phyloP scores from a whole-genome alignment of 768 basidiomycete species.

The Termitomyces sp. region DNA sequence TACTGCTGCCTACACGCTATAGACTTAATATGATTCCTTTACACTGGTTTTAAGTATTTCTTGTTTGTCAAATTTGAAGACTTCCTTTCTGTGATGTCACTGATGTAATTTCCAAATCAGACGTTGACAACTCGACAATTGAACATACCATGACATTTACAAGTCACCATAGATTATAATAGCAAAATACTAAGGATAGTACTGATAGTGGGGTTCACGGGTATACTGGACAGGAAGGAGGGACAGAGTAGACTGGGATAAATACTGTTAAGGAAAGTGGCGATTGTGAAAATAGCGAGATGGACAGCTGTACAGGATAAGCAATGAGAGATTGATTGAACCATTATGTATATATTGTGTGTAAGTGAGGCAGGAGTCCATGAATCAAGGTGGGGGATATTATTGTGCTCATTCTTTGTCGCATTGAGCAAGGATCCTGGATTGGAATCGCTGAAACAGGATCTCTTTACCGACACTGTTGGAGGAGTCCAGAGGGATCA shows the following conservation, averaged over 20 bases:
- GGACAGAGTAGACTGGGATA: too few relatives aligned
- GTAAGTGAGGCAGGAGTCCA: background rate
- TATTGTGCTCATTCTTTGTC: background rate
- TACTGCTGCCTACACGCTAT: slow-evolving; percentile 1
- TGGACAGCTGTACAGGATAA: too few relatives aligned
- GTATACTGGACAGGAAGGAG: background rate
- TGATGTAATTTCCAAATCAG: background rate
- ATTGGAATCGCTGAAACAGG: background rate
- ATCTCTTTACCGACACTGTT: slow-evolving; percentile 11
- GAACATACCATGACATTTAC: background rate
- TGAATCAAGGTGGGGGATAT: background rate
- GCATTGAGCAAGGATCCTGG: background rate
- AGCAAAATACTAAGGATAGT: background rate
- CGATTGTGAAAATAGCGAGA: background rate
- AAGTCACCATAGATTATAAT: background rate
- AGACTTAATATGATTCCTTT: slow-evolving; percentile 9
- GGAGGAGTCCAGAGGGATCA: slow-evolving; percentile 25
- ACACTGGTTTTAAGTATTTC: background rate
- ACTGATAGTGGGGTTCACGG: background rate
- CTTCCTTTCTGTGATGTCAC: background rate
- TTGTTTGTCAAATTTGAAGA: background rate
- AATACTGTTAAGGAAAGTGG: background rate
- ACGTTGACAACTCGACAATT: background rate
- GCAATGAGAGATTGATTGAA: too few relatives aligned
- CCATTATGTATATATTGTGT: too few relatives aligned